Percentiles rank a stretch among this genome's conserved stretches.
phyloP scores from a whole-genome alignment of 2,329 filamentous ascomycete genomes.

The Ceratocystis harringtonii region DNA sequence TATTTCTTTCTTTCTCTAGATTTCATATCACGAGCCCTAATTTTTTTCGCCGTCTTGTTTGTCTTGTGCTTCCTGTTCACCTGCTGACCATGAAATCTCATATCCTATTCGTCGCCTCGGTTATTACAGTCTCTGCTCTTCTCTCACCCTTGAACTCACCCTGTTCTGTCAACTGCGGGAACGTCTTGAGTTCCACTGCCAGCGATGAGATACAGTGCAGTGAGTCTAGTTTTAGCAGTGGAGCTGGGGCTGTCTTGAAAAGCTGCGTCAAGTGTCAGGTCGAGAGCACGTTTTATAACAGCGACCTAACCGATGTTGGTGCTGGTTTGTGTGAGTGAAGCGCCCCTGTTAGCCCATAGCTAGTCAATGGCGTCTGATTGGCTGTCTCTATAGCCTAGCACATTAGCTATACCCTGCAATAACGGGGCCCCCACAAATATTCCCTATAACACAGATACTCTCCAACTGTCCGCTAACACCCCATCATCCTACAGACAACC shows the following conservation, averaged over 20 bases:
- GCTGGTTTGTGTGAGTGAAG: slow-evolving; percentile 39
- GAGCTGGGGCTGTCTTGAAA: slow-evolving; percentile 35
- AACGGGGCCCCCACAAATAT: neutral
- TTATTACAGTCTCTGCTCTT: slow-evolving; percentile 21
- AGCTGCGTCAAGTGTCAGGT: slow-evolving; percentile 39
- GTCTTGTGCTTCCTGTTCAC: neutral
- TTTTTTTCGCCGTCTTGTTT: neutral
- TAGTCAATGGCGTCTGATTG: neutral
- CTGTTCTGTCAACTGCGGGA: slow-evolving; percentile 38
- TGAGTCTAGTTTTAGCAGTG: slow-evolving; percentile 27
- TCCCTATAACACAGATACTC: neutral
- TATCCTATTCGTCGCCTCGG: neutral
- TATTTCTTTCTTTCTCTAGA: neutral
- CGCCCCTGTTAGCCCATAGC: neutral
- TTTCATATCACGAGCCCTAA: neutral
- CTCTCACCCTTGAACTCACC: slow-evolving; percentile 34
- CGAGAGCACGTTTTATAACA: slow-evolving; percentile 31
- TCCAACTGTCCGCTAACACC: neutral
- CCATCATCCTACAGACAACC: slow-evolving; percentile 33
- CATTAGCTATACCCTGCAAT: neutral
- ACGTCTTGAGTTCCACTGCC: slow-evolving; percentile 33
- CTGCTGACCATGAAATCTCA: neutral
- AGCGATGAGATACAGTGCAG: slow-evolving; percentile 35
- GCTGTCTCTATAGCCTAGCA: neutral
- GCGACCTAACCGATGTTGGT: slow-evolving; percentile 37